Evolutionary conservation across 148 eudicot genomes (phyloP).

Genomic region (Rheum nobile): DNA sequence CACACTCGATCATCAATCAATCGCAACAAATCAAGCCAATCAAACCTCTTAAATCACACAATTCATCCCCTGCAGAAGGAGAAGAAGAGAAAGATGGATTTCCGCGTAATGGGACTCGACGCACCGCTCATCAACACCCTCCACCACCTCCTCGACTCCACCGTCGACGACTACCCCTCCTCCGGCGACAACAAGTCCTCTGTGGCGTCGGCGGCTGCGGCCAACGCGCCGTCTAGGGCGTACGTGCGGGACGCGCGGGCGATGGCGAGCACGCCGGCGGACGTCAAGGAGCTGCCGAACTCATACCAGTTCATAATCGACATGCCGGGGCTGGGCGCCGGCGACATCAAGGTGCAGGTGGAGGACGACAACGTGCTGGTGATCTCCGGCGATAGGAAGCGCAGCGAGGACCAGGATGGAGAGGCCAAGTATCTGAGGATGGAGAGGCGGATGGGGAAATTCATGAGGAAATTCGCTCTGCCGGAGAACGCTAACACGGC

Average conservation of each 20-base stretch:
- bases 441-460: constrained; percentile 70
- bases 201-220: not conserved
- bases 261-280: constrained; percentile 55
- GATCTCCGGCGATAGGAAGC: constrained; percentile 46
- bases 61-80: not conserved
- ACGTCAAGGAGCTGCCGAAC: constrained; percentile 48
- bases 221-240: constrained; percentile 17
- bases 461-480: constrained; percentile 62
- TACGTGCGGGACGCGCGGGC: constrained; percentile 60
- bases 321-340: constrained; percentile 60
- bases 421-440: constrained; percentile 46
- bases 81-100: constrained; percentile 36
- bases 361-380: constrained; percentile 58
- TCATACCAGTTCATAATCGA: constrained; percentile 51
- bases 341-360: constrained; percentile 47
- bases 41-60: not conserved
- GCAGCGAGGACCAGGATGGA: constrained; percentile 39
- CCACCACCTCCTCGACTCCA: constrained; percentile 36
- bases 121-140: constrained; percentile 37
- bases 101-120: constrained; percentile 38
- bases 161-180: constrained; percentile 7
- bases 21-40: not conserved
- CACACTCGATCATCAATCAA: not conserved
- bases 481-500: constrained; percentile 63
- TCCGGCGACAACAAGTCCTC: not conserved